Evolutionary conservation across 2,329 filamentous ascomycete species (phyloP), one percentile per base, ranked within the genome.

Genomic region (Aspergillaceae sp.): DNA sequence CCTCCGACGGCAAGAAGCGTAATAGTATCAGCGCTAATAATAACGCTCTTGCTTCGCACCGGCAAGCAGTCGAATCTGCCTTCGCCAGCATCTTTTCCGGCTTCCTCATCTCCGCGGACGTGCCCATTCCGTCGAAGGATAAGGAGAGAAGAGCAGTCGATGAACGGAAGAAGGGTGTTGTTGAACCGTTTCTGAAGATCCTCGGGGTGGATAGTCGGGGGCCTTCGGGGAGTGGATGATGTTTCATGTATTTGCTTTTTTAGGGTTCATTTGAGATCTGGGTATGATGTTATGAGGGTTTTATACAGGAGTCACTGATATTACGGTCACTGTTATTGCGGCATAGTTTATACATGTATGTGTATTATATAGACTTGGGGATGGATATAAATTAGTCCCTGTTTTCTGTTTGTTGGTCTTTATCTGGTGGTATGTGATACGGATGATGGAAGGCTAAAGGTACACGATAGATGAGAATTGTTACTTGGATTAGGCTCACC

Each of bases 171-270:
- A 74, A 75, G 46, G 75, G 75, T 7, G 67, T 90, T 8, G 61
- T 94, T 29, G 85, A 89, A 60, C 69, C 87, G 29, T 94, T 94
- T 53, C 59, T 87, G 48, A 71, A 67, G 41, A 63, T 63, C 42
- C 59, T 62, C 42, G 60, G 57, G 2, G 63, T 64, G 5, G 63
- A 67, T 54, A 59, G 59, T 48, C 48, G 53, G 11, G 63, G 62
- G 2, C 59, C 62, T n/a, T 65, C 61, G 4, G 61, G 63, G 9
- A 59, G 62, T 38, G 19, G 36, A 4, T 38, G 7, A 8, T 36
- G 5, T 11, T 11, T 36, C 11, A 7, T 36, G 19, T 11, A 7
- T 37, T 27, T 19, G 19, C 7, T 1, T 19, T n/a, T 38, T 26
- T 27, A 19, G 8, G 19, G 7, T 38, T 8, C 7, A 7, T 19